Base-by-base conservation (phyloP, 2,329 filamentous ascomycete genomes). In the Diaporthe sp. region DNA sequence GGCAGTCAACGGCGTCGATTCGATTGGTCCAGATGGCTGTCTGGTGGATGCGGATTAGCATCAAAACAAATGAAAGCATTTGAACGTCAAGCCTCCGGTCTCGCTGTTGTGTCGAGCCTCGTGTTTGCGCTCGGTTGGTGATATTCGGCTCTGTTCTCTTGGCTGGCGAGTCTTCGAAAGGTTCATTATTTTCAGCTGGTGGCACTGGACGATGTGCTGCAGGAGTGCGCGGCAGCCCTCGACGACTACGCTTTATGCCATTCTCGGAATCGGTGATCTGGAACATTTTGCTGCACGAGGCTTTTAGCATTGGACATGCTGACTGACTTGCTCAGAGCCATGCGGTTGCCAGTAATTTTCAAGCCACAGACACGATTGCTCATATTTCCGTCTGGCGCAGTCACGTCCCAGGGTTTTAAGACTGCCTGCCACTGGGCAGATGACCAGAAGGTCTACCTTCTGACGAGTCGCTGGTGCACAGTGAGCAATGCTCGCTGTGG, bases 1-100 rank as follows among this genome's bases (percentile, higher is more conserved):
- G 73, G 65, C 69, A 75, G 69, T 55, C 69, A 59, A 69, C 73
- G 75, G 75, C 75, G 73, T 77, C 73, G 69, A 73, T 65, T 75
- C 70, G 70, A 73, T 75, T 70, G 73, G 73, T 77, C 69, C 73
- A 73, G 75, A 69, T 73, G 73, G 75, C 75, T 77, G 73, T 75
- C 73, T 77, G 73, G 62, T 75, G 62, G 44, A 74, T 75, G 75
- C 75, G 75, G 70, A 75, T 75, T 77, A 77, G 75, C 75, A 77
- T 77, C 73, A 73, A 71, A 74, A 65, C 62, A 77, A 77, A 77
- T 70, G 68, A 77, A 77, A 77, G 62, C 69, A 69, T 73, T 73
- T 74, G 69, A 72, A 77, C 69, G 69, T 65, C 73, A 75, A 37
- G 15, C 7, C n/a, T 34, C 15, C 15, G 31, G 57, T 28, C 12